Conservation (phyloP, 371 early-diverging fungal species). For the Funneliformis caledonium region DNA sequence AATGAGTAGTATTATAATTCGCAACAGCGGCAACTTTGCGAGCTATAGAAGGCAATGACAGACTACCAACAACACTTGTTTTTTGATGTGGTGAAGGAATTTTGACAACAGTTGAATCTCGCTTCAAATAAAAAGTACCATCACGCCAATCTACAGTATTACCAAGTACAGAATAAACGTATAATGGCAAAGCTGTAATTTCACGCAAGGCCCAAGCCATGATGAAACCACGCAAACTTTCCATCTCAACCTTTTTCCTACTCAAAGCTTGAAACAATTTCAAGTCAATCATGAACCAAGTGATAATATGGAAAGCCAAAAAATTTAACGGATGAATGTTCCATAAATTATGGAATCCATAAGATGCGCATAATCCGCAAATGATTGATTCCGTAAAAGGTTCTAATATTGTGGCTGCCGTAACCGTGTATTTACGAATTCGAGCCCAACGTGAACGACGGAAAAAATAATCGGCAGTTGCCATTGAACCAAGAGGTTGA, state of each 20-base stretch:
- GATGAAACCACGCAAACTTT: constrained; percentile 47
- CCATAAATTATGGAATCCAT: constrained; percentile 59
- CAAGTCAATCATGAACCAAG: constrained; percentile 78
- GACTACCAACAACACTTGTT: neutral
- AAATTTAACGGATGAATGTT: constrained; percentile 54
- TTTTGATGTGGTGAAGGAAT: constrained; percentile 25
- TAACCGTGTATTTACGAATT: constrained; percentile 88
- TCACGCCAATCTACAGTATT: constrained; percentile 89
- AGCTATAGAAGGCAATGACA: constrained; percentile 23
- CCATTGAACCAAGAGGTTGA: constrained; percentile 79
- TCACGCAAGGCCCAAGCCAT: constrained; percentile 81
- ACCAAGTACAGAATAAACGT: constrained; percentile 78
- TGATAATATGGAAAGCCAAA: constrained; percentile 66
- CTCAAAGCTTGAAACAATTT: constrained; percentile 61
- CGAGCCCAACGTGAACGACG: constrained; percentile 92
- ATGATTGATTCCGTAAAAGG: constrained; percentile 91
- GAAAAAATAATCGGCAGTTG: constrained; percentile 74
- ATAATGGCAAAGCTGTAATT: constrained; percentile 81
- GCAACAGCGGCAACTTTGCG: neutral
- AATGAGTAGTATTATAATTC: constrained; percentile 11
- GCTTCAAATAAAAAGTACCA: constrained; percentile 56
- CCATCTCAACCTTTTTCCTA: constrained; percentile 45
- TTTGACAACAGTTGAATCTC: constrained; percentile 63
- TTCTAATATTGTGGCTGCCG: constrained; percentile 84
- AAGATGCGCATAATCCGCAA: constrained; percentile 75